These are phyloP conservation scores for Allium cepa DNA, from an alignment of 106 monocot species.

Conservation along the genomic window DNA sequence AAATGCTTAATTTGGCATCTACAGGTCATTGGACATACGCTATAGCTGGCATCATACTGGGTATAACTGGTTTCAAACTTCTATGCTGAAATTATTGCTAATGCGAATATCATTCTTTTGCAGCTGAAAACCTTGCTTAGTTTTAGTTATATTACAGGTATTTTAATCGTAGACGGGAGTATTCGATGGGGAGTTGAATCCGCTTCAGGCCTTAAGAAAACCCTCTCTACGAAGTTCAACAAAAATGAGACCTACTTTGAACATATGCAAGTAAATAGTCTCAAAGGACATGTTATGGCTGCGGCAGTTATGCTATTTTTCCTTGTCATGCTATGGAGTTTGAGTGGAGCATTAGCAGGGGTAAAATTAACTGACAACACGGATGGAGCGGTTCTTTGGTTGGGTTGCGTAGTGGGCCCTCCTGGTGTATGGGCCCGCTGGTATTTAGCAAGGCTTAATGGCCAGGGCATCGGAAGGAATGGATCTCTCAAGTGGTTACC, in stretches of 20 bases:
- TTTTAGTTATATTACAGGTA: slow-evolving; percentile 29
- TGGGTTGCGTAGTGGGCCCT: slow-evolving; percentile 66
- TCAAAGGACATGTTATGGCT: slow-evolving; percentile 16
- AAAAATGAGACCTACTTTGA: slow-evolving; percentile 10
- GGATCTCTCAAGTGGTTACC: slow-evolving; percentile 63
- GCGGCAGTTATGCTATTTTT: slow-evolving; percentile 29
- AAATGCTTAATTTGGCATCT: slow-evolving; percentile 73
- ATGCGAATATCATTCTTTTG: background rate
- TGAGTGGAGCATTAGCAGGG: slow-evolving; percentile 36
- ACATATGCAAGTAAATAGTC: slow-evolving; percentile 32
- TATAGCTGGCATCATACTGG: slow-evolving; percentile 57
- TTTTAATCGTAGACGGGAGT: slow-evolving; percentile 63
- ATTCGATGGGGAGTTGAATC: slow-evolving; percentile 51
- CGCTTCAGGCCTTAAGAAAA: slow-evolving; percentile 33
- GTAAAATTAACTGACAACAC: slow-evolving; percentile 16
- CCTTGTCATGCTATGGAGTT: slow-evolving; percentile 27
- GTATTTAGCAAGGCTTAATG: slow-evolving; percentile 82
- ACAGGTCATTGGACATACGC: slow-evolving; percentile 64
- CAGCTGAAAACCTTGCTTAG: background rate
- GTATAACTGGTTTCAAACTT: slow-evolving; percentile 19
- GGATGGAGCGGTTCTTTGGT: slow-evolving; percentile 53
- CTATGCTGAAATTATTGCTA: no score
- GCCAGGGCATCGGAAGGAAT: slow-evolving; percentile 60
- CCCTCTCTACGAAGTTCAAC: slow-evolving; percentile 8
- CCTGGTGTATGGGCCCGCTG: slow-evolving; percentile 85